Percentiles rank a stretch among this genome's conserved stretches.
phyloP scores from a whole-genome alignment of 768 basidiomycete genomes.

The Russula sp. region DNA sequence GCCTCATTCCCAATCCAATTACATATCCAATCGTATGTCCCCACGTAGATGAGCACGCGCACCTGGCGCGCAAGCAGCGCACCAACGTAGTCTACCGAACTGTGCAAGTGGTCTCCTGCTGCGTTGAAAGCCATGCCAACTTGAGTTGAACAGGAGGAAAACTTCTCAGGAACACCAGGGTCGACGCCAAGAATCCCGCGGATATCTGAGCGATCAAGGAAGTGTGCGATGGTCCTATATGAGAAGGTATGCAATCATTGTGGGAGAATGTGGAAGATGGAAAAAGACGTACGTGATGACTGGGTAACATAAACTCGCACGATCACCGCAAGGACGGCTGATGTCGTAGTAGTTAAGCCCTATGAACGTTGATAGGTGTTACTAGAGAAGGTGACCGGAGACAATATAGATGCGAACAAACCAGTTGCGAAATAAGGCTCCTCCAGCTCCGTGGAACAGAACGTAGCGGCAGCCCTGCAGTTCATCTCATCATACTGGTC shows the following conservation, averaged over 20 bases:
- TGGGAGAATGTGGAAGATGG: neutral
- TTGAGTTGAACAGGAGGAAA: conserved; percentile 32
- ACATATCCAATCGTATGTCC: conserved; percentile 49
- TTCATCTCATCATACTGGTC: conserved; percentile 37
- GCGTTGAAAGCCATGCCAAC: conserved; percentile 44
- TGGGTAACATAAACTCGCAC: conserved; percentile 52
- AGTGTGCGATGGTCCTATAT: conserved; percentile 47
- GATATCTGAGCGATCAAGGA: conserved; percentile 51
- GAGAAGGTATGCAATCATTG: neutral
- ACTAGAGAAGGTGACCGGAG: conserved; percentile 1
- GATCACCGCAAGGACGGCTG: conserved; percentile 49
- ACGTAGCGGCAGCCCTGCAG: conserved; percentile 36
- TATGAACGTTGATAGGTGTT: conserved; percentile 24
- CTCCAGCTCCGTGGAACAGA: conserved; percentile 31
- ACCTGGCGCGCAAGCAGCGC: conserved; percentile 49
- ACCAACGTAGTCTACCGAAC: conserved; percentile 46
- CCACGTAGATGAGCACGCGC: conserved; percentile 50
- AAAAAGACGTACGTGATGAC: conserved; percentile 33
- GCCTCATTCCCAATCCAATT: conserved; percentile 60
- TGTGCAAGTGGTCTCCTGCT: conserved; percentile 35
- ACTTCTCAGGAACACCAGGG: conserved; percentile 34
- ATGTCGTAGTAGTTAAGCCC: conserved; percentile 60
- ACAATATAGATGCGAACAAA: neutral
- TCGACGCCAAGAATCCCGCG: conserved; percentile 59
- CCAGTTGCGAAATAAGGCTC: conserved; percentile 28